Evolutionary conservation across 148 eudicot genomes (phyloP), one percentile per base, ranked within the genome.

Genomic region (Simmondsia chinensis): DNA sequence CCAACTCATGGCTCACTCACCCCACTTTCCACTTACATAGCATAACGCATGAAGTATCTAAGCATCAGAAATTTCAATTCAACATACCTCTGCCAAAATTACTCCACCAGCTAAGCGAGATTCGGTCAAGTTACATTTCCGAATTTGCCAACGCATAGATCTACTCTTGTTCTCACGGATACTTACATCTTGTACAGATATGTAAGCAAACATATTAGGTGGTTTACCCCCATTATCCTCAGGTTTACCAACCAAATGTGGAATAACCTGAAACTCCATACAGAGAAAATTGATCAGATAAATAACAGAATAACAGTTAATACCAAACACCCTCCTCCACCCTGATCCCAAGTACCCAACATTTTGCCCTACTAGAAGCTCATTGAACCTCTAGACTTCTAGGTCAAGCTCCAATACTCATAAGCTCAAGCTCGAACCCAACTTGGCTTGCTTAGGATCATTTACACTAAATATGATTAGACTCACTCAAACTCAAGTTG

Each of bases 81-180:
- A 48, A 57, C 66, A 52, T 44, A 89, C 97, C 93, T 89, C 82
- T 25, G 74, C 77, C 39, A 84, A 44, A 32, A 58, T 74, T 20
- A 54, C 54, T 39, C 71, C 70, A 56, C 64, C 56, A 51, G 43
- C 52, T 45, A 78, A 23, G 57, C 66, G 76, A 69, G 76, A 66
- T 33, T 75, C 39, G 19, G 73, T 71, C 33, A 89, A 56, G 59
- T 79, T 89, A 62, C 84, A 81, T 59, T 84, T 89, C 51, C 69
- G 66, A 28, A 88, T 53, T 48, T 74, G 79, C 18, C 79, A 73
- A 29, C 21, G 15, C 25, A 47, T 18, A 28, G 36, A 30, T 4
- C 46, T 61, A 22, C 60, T 40, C 50, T 61, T 52, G 25, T 38
- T 59, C 27, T 64, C 57, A 35, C 40, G 48, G 40, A 46, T 48